Evolutionary conservation across 176 grass and related monocot genomes (phyloP).

Genomic region (Lolium multiflorum): DNA sequence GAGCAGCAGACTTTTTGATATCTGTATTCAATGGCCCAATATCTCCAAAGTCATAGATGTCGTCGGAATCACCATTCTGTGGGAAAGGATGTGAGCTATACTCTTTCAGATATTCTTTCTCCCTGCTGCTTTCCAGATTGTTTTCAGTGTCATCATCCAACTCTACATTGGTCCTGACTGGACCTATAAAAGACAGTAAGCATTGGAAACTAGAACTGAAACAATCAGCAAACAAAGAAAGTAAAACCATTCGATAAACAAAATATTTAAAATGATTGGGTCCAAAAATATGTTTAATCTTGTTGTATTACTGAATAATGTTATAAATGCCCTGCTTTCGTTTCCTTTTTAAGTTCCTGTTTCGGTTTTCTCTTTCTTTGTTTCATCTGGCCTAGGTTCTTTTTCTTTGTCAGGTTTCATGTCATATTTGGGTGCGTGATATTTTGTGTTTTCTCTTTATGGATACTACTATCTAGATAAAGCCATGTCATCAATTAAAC

Average conservation of each 20-base stretch:
- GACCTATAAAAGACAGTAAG: constrained; percentile 53
- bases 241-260: constrained; percentile 1
- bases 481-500: neutral
- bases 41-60: constrained; percentile 55
- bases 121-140: constrained; percentile 44
- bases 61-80: constrained; percentile 54
- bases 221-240: constrained; percentile 19
- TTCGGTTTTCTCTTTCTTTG: neutral
- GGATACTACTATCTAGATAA: neutral
- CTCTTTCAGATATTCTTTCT: constrained; percentile 58
- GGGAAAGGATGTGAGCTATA: constrained; percentile 54
- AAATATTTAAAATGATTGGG: neutral
- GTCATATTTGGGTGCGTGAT: neutral
- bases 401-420: neutral
- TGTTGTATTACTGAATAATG: neutral
- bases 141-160: constrained; percentile 36
- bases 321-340: neutral
- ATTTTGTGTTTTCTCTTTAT: neutral
- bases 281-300: constrained; percentile 9
- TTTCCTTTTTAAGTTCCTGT: neutral
- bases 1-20: constrained; percentile 42
- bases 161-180: constrained; percentile 25
- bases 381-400: neutral
- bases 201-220: constrained; percentile 18
- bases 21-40: constrained; percentile 45